Base-by-base conservation (phyloP, 73 alveolate species). In the Tetrahymena borealis region DNA sequence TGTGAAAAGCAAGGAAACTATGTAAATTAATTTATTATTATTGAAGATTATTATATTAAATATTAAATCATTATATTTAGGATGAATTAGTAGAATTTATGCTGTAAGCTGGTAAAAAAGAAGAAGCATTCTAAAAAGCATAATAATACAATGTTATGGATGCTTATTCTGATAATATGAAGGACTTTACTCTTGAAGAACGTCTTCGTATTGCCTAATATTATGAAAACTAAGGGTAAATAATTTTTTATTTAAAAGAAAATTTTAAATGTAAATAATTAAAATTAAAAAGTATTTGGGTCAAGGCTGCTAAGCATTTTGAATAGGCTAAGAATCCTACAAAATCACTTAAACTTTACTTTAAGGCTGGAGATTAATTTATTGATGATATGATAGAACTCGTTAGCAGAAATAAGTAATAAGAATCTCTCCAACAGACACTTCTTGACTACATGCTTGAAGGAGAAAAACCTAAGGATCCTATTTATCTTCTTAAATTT, bases 101-200 rank as follows among this genome's bases (percentile, higher is more conserved):
- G 92, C 95, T 98, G 90, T 91, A 98, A 78, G 99, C 99, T 24
- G 99, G 98, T 33, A 96, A 97, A 93, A 97, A 98, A 96, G 99
- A 98, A 78, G 99, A 98, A 38, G 99, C 99, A 31, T 98, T 97
- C 95, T 97, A 96, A 39, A 96, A 98, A 37, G 99, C 99, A 28
- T 96, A 97, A 93, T 93, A 98, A 12, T 97, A 97, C 93, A 96
- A 98, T 91, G 99, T 95, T 78, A 98, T 98, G 99, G 99, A 98
- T 37, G 97, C 95, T 35, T 98, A 98, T 91, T 99, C 99, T 39
- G 98, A 97, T 90, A 96, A 95, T 79, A 98, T 97, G 96, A 93
- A 97, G 18, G 95, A 97, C 91, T 97, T 94, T 38, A 97, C 95
- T 97, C 94, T 94, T 31, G 99, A 98, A 39, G 99, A 98, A 95